Percentiles rank a stretch among this genome's conserved stretches.
Conservation (phyloP, 768 basidiomycete species). For the Amanita fuliginea region DNA sequence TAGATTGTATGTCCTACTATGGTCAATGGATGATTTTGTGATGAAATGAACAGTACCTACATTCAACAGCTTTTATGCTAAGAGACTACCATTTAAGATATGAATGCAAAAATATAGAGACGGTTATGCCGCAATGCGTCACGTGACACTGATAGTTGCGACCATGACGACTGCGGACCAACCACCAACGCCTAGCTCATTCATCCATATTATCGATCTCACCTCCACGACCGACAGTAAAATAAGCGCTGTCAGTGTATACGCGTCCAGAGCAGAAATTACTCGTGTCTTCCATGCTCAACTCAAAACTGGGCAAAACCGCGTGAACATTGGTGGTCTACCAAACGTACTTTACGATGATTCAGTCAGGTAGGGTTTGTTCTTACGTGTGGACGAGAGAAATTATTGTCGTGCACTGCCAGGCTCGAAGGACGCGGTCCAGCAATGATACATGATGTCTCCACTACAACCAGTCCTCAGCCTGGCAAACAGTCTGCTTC, state of each 20-base stretch:
- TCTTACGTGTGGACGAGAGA: neutral
- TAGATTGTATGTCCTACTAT: no score
- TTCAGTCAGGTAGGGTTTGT: slow-evolving; percentile 25
- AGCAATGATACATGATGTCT: slow-evolving; percentile 36
- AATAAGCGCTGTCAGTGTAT: slow-evolving; percentile 22
- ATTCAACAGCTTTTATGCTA: no score
- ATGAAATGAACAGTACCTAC: no score
- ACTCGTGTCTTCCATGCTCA: slow-evolving; percentile 21
- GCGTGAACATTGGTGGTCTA: slow-evolving; percentile 26
- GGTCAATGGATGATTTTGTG: no score
- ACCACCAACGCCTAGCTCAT: neutral
- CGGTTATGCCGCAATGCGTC: no score
- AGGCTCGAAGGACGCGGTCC: slow-evolving; percentile 27
- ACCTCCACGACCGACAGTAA: slow-evolving; percentile 18
- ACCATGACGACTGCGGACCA: neutral
- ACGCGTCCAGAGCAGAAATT: slow-evolving; percentile 26
- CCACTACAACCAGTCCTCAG: slow-evolving; percentile 15
- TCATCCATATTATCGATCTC: slow-evolving; percentile 13
- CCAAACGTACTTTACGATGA: slow-evolving; percentile 24
- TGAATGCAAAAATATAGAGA: no score
- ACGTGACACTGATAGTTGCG: no score
- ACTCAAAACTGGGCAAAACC: slow-evolving; percentile 25
- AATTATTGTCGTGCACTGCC: no score
- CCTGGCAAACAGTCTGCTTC: slow-evolving; percentile 15
- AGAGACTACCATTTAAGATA: no score